These are phyloP conservation scores for Chlorophyllum brunneum DNA, from an alignment of 768 basidiomycete genomes.

Conservation along the genomic window DNA sequence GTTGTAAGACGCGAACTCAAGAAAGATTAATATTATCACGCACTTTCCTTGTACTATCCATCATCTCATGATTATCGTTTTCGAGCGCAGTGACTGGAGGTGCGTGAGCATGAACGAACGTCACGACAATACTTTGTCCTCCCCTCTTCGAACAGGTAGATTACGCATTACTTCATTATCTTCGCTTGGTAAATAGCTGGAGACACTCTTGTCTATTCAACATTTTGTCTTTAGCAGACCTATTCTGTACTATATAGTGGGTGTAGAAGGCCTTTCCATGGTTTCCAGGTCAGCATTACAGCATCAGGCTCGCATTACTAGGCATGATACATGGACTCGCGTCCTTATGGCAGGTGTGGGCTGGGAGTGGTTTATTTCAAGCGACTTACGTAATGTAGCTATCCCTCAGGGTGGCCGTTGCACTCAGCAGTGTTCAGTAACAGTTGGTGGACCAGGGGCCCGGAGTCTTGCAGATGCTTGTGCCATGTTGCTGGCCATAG, in stretches of 20 bases:
- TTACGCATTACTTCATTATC: not conserved
- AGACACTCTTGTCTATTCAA: not conserved
- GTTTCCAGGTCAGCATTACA: no score
- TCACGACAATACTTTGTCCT: not conserved
- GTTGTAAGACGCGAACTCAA: slow-evolving; percentile 76
- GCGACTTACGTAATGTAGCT: no score
- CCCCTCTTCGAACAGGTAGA: not conserved
- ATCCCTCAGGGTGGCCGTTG: no score
- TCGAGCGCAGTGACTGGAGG: not conserved
- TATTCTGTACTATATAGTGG: not conserved
- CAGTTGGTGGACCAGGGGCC: no score
- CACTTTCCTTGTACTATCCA: slow-evolving; percentile 11
- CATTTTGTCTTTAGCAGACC: not conserved
- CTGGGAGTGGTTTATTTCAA: no score
- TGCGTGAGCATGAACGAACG: not conserved
- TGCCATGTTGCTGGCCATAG: no score
- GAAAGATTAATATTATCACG: slow-evolving; percentile 55
- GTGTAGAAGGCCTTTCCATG: no score
- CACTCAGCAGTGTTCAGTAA: no score
- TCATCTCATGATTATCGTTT: slow-evolving; percentile 13
- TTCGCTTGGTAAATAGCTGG: not conserved
- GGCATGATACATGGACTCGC: no score
- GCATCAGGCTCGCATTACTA: no score
- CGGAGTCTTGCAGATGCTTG: no score
- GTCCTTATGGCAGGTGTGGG: no score